Base-by-base conservation (phyloP, 768 basidiomycete species). In the Leccinum variicolor region DNA sequence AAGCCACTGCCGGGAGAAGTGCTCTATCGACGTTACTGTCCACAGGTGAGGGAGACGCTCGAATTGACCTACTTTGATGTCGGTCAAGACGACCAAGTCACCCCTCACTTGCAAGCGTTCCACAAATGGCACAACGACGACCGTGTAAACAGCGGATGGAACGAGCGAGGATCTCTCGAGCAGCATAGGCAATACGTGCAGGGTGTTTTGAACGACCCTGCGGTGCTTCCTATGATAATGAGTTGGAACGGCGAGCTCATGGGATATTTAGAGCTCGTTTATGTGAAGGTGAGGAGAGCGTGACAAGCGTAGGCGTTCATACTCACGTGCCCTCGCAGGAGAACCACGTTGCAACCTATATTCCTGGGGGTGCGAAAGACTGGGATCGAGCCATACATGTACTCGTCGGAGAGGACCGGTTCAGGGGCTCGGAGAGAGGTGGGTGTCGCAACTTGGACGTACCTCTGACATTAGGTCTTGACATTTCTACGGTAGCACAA, bases 41-140 rank as follows among this genome's bases (percentile, higher is more conserved):
- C 72, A 57, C 51, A 69, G 59, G 58, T 81, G 63, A 59, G 73
- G 64, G 66, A 70, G 67, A 54, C 60, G 56, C 56, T 75, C 49
- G 63, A 64, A 41, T 63, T 75, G 8, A 60, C 71, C 67, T 60
- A 66, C 54, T 64, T 73, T 41, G 66, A 74, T 58, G 46, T 65
- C 4, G 62, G 66, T 9, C 31, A 5, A 23, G 65, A 53, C 9
- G 62, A 25, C 14, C 52, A 53, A 48, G 33, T 51, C 23, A 58
- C 60, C 6, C 62, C 57, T 31, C 80, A 81, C 54, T 67, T 82
- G 55, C 75, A 73, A 5, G 71, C 76, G 15, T 82, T 79, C 65
- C 74, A 79, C 50, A 69, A 64, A 50, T 82, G 81, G 81, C 81
- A 81, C 49, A 82, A 82, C 56, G 69, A 71, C 50, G 75, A 75